Evolutionary conservation across 2,329 filamentous ascomycete genomes (phyloP).

Genomic region (Apiospora malaysiana): DNA sequence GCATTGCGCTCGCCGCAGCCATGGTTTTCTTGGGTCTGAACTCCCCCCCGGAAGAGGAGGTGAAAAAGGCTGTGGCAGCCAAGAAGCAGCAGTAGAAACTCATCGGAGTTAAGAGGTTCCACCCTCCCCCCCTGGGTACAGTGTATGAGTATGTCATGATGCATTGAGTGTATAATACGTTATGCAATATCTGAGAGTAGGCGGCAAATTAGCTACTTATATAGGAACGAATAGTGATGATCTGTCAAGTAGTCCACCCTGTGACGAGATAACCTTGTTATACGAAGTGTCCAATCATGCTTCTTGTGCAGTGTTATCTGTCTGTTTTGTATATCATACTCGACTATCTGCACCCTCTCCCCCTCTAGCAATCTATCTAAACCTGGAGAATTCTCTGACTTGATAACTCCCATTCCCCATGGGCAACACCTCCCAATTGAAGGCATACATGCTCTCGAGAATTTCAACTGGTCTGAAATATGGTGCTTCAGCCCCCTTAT

Average conservation of each 20-base stretch:
- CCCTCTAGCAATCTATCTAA: too few species aligned
- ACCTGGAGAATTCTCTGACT: too few species aligned
- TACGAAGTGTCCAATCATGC: too few species aligned
- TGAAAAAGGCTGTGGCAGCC: slow-evolving; percentile 4
- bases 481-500: background rate
- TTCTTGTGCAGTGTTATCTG: background rate
- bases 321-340: background rate
- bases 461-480: background rate
- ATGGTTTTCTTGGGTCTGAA: slow-evolving; percentile 76
- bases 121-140: background rate
- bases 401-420: too few species aligned
- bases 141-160: background rate
- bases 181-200: background rate
- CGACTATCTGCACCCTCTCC: background rate
- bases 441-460: background rate
- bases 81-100: slow-evolving; percentile 19
- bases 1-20: slow-evolving; percentile 76
- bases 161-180: background rate
- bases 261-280: background rate
- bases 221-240: background rate
- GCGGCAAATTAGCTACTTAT: background rate
- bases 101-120: background rate
- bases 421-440: too few species aligned
- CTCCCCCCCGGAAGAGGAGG: slow-evolving; percentile 52
- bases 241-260: background rate